These are phyloP conservation scores for Cylindrotheca fusiformis DNA, from an alignment of 108 stramenopile species.

Conservation along the genomic window DNA sequence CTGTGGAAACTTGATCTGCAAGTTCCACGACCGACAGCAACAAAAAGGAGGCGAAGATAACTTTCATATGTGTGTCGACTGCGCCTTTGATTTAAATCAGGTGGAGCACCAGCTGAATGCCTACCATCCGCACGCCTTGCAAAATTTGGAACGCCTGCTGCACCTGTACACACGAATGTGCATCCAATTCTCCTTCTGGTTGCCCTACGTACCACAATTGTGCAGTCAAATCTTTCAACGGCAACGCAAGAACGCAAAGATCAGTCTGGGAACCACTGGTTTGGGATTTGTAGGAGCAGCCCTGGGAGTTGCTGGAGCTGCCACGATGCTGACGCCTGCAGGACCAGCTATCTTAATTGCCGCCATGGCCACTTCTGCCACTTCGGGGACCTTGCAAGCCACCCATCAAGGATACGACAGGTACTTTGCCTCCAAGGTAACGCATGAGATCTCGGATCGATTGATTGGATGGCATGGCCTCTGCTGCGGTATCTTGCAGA, in stretches of 20 bases:
- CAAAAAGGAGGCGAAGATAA: conserved; percentile 6
- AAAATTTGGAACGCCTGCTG: conserved; percentile 21
- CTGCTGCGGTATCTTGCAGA: conserved; percentile 29
- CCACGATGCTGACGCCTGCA: conserved; percentile 30
- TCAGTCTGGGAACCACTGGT: conserved; percentile 19
- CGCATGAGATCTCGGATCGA: conserved; percentile 26
- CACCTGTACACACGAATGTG: conserved; percentile 27
- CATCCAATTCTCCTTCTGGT: conserved; percentile 27
- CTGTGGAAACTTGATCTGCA: conserved; percentile 33
- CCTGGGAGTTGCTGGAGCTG: conserved; percentile 33
- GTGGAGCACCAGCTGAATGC: conserved; percentile 4
- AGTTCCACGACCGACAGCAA: conserved; percentile 13
- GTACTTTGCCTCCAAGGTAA: conserved; percentile 8
- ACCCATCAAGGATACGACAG: conserved; percentile 14
- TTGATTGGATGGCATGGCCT: conserved; percentile 34
- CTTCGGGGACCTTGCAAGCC: conserved; percentile 25
- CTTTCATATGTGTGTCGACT: conserved; percentile 36
- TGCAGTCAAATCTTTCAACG: conserved; percentile 11
- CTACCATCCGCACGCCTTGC: conserved; percentile 28
- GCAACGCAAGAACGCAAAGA: conserved; percentile 19
- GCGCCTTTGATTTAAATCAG: conserved; percentile 21
- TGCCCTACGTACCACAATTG: conserved; percentile 18
- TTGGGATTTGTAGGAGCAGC: conserved; percentile 36
- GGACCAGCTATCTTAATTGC: conserved; percentile 27
- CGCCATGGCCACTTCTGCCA: conserved; percentile 29